Base-by-base conservation (phyloP, 2,329 filamentous ascomycete species). In the Truncatella angustata region DNA sequence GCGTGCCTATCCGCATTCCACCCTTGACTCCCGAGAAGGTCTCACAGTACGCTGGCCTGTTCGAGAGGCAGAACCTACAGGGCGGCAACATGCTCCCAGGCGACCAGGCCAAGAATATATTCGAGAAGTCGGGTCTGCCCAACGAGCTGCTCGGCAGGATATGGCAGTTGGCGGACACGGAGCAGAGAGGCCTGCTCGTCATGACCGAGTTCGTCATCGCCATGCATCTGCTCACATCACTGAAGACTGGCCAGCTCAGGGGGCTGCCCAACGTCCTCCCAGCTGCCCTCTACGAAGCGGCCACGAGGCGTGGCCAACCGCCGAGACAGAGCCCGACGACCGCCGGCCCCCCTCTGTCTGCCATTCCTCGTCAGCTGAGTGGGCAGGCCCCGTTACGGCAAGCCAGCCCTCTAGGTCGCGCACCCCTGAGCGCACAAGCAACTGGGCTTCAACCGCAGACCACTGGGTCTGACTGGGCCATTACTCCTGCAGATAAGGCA, bases 201-300 rank as follows among this genome's bases (percentile, higher is more conserved):
- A 80, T 86, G 61, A 93, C 91, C 12, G 94, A 97, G 63, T 99
- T 99, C 68, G 89, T 96, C 66, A 95, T 99, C 64, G 94, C 94
- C 42, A 99, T 99, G 94, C 94, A 99, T 70, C 77, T 99, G 55
- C 79, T 99, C 56, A 93, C 91, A 12, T 96, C 91, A 11, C 91
- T 90, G 73, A 96, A 96, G 76, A 88, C 86, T 11, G 89, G 91
- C 20, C 79, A 85, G 26, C 80, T 99, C 68, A 86, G 90, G 57
- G 85, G 82, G 18, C 78, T 97, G 52, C 94, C 94, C 1, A 87
- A 77, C 55, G 83, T 88, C 23, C 80, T 99, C 2, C 94, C 94
- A 5, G 85, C 90, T 11, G 89, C 87, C 10, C 76, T 99, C 4
- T 96, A 95, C 65, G 94, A 99, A 65, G 93, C 92, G 42, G 94